Conservation (phyloP, 202 grass and related monocot species). For the Bolboschoenoplectus hybrid region DNA sequence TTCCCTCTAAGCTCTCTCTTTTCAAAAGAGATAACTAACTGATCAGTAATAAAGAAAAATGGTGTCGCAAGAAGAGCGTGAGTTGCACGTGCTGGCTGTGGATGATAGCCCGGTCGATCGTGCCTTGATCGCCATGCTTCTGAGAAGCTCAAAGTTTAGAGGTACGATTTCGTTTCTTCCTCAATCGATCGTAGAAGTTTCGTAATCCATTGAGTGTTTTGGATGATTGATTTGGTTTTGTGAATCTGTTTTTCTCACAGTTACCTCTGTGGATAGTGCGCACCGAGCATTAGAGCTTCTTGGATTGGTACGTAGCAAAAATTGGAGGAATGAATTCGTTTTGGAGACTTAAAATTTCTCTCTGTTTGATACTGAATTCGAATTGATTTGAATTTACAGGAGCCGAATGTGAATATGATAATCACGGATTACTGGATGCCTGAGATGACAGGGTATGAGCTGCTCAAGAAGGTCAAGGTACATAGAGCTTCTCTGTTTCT, state of each 20-base stretch:
- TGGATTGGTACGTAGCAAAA: conserved; percentile 37
- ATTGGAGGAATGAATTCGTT: background rate
- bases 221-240: background rate
- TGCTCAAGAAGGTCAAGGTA: conserved; percentile 82
- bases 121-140: conserved; percentile 71
- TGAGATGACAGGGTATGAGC: conserved; percentile 86
- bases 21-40: conserved; percentile 14
- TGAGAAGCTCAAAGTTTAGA: conserved; percentile 79
- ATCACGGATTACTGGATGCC: conserved; percentile 97
- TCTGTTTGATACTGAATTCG: background rate
- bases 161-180: conserved; percentile 28
- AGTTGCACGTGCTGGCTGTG: conserved; percentile 75
- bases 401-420: conserved; percentile 82
- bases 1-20: conserved; percentile 2
- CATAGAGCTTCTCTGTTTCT: background rate
- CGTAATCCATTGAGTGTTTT: background rate
- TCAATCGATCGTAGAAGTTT: background rate
- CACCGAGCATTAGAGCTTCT: conserved; percentile 77
- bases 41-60: conserved; percentile 30
- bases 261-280: conserved; percentile 74
- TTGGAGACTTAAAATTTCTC: background rate
- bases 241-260: conserved; percentile 34
- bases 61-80: conserved; percentile 31
- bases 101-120: conserved; percentile 89
- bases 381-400: conserved; percentile 31